Percentiles rank a stretch among this genome's conserved stretches.
phyloP scores from a whole-genome alignment of 2,329 filamentous ascomycete genomes.

The Verticillium nonalfalfae region DNA sequence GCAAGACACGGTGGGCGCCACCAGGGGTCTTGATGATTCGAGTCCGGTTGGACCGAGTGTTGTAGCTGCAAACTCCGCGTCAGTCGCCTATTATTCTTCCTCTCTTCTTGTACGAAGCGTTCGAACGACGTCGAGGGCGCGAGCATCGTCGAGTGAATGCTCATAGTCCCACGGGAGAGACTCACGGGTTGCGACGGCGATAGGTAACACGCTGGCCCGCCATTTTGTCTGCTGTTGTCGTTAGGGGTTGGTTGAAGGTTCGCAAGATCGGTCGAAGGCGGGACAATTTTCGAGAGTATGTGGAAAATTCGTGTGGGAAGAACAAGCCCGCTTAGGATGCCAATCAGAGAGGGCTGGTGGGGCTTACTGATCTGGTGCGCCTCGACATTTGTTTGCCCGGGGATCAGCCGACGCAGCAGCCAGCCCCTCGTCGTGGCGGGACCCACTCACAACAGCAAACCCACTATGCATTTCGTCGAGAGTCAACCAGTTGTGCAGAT shows the following conservation, averaged over 20 bases:
- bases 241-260: slow-evolving; percentile 1
- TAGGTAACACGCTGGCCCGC: slow-evolving; percentile 56
- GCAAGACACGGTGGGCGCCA: slow-evolving; percentile 89
- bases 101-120: neutral
- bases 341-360: slow-evolving; percentile 21
- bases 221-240: slow-evolving; percentile 44
- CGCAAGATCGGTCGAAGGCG: neutral
- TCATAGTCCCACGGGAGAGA: slow-evolving; percentile 17
- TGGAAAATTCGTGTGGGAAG: slow-evolving; percentile 8
- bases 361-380: neutral
- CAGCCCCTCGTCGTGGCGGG: neutral
- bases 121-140: neutral
- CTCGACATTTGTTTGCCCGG: neutral
- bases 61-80: slow-evolving; percentile 62
- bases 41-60: slow-evolving; percentile 96
- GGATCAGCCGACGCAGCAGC: neutral
- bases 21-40: slow-evolving; percentile 94
- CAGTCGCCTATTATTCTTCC: slow-evolving; percentile 8
- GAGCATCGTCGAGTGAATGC: neutral
- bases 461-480: too few relatives aligned
- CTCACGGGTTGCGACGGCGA: slow-evolving; percentile 77
- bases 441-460: too few relatives aligned
- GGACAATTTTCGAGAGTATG: slow-evolving; percentile 1
- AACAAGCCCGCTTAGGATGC: slow-evolving; percentile 29
- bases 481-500: too few relatives aligned